Evolutionary conservation across 2,329 filamentous ascomycete genomes (phyloP).

Genomic region (Fusarium sp.): DNA sequence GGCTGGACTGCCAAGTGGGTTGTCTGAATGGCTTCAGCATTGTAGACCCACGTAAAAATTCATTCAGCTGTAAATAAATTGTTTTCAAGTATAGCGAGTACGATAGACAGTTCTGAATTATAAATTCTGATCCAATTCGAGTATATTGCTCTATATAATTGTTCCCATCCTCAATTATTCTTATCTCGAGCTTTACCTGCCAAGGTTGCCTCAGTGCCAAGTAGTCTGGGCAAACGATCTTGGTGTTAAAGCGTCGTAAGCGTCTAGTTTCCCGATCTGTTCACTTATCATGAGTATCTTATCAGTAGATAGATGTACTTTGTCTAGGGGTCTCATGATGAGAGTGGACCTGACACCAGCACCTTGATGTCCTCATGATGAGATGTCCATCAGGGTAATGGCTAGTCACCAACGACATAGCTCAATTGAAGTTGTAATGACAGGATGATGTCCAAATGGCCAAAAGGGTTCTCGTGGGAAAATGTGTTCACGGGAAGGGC

Average conservation of each 20-base stretch:
- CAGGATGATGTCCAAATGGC: background rate
- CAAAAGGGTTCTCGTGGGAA: slow-evolving; percentile 26
- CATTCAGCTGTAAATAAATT: background rate
- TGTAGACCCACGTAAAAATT: background rate
- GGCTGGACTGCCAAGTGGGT: background rate
- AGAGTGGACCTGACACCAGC: slow-evolving; percentile 5
- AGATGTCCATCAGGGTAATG: slow-evolving; percentile 37
- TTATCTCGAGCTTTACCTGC: background rate
- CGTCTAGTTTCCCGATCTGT: background rate
- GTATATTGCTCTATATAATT: background rate
- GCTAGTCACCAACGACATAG: background rate
- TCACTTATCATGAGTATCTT: background rate
- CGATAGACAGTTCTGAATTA: background rate
- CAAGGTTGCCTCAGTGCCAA: background rate
- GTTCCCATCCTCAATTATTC: background rate
- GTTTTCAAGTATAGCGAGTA: background rate
- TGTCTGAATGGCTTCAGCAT: slow-evolving; percentile 1
- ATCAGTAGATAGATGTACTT: background rate
- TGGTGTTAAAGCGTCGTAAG: background rate
- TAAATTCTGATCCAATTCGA: background rate
- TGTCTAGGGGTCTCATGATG: slow-evolving; percentile 14
- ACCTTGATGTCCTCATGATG: slow-evolving; percentile 42
- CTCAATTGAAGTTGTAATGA: background rate
- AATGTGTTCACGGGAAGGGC: background rate
- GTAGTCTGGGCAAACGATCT: background rate